Evolutionary conservation across 257 asterid genomes (phyloP), one percentile per base, ranked within the genome.

Genomic region (Solanum rostratum): DNA sequence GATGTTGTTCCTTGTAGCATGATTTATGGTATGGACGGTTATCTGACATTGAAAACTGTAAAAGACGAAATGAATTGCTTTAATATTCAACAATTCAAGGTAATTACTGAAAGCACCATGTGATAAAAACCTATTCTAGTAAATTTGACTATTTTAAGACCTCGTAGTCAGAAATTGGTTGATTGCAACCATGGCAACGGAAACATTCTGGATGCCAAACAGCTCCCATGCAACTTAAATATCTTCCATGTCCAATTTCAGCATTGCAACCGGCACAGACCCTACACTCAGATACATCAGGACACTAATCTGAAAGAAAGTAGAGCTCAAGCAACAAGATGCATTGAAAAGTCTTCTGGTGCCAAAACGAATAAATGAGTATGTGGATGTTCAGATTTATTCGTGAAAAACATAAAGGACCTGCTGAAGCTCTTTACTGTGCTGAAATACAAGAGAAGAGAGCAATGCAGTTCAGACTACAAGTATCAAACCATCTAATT

Each of bases 161-260:
- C 99, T 97, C 99, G 68, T 91, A 90, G 90, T 97, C 99, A 82
- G 99, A 94, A 80, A 97, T 97, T 12, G 99, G 97, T 16, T 30
- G 92, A 85, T 86, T 87, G 91, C 99, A 97, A 84, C 92, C 93
- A 86, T 90, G 91, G 85, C 99, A 97, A 57, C 93, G 85, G 65
- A 97, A 97, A 86, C 99, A 97, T 85, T 94, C 99, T n/a, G 99
- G 99, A 91, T 97, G 99, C 99, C 99, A 97, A 83, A 93, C 91
- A 84, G 92, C 92, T 66, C 94, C 98, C 99, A 97, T 92, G 94
- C 99, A 94, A 86, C 96, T 95, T 89, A 95, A 91, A 83, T 88
- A 97, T 87, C 98, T 90, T 66, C 99, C 99, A 33, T 92, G 97
- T 6, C 99, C 99, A 78, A 97, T 91, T 88, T 97, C 99, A 60